Percentiles rank a stretch among this genome's conserved stretches.
Conservation (phyloP, 2,329 filamentous ascomycete genomes). For the Ophioceras dolichostomum region DNA sequence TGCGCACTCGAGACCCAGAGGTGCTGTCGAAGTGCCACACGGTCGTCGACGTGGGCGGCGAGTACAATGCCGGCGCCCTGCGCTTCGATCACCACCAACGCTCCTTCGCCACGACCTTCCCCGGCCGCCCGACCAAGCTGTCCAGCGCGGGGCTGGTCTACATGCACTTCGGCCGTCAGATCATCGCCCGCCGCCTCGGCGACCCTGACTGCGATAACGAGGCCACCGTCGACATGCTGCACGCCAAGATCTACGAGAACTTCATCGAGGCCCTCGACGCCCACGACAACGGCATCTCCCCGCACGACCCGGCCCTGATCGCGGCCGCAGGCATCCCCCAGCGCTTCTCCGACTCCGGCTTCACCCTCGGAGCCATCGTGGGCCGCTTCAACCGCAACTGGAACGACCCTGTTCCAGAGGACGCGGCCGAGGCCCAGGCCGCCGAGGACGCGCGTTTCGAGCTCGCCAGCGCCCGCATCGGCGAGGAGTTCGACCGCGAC, state of each 20-base stretch:
- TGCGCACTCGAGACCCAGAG: slow-evolving; percentile 78
- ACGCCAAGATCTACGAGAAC: slow-evolving; percentile 79
- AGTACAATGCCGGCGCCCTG: slow-evolving; percentile 65
- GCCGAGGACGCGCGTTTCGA: slow-evolving; percentile 74
- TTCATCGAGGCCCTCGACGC: slow-evolving; percentile 96
- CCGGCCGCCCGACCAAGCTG: slow-evolving; percentile 73
- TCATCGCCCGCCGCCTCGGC: slow-evolving; percentile 58
- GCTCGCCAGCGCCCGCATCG: slow-evolving; percentile 69
- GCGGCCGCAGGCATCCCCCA: slow-evolving; percentile 63
- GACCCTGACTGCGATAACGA: slow-evolving; percentile 40
- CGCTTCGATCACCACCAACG: slow-evolving; percentile 98
- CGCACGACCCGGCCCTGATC: slow-evolving; percentile 62
- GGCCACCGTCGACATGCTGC: slow-evolving; percentile 61
- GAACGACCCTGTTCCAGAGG: slow-evolving; percentile 51
- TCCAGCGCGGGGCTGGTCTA: slow-evolving; percentile 90
- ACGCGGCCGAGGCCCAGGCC: slow-evolving; percentile 48
- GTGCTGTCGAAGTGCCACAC: slow-evolving; percentile 76
- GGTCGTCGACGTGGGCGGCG: slow-evolving; percentile 94
- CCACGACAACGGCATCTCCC: slow-evolving; percentile 89
- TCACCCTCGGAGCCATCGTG: slow-evolving; percentile 77
- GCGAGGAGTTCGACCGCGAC: slow-evolving; percentile 70
- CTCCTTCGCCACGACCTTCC: slow-evolving; percentile 76
- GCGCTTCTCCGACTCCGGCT: slow-evolving; percentile 71
- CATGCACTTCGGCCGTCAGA: slow-evolving; percentile 82
- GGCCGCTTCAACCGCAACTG: slow-evolving; percentile 66